A percentile compares a stretch with the other conserved stretches of the same genome.
These are phyloP conservation scores for Apiospora hydei DNA, from an alignment of 2,329 filamentous ascomycete species.

Conservation along the genomic window DNA sequence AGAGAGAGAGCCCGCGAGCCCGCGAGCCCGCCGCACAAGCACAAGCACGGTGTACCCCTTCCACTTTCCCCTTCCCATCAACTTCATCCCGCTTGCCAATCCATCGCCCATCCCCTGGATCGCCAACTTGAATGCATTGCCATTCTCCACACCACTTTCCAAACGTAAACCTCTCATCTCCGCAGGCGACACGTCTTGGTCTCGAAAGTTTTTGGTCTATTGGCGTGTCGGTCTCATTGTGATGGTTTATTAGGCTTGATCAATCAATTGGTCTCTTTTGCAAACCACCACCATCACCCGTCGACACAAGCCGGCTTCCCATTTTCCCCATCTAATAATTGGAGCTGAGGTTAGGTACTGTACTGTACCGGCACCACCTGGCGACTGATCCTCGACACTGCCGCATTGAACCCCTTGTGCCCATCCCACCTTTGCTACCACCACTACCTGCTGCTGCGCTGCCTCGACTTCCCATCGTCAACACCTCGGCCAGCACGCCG, in stretches of 20 bases:
- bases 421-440: conserved; percentile 14
- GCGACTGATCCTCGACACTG: conserved; percentile 4
- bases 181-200: conserved; percentile 23
- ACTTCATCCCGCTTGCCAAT: conserved; percentile 22
- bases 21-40: conserved; percentile 7
- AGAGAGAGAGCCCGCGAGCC: conserved; percentile 4
- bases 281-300: conserved; percentile 12
- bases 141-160: conserved; percentile 25
- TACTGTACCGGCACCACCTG: neutral
- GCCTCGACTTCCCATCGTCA: conserved; percentile 2
- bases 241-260: conserved; percentile 5
- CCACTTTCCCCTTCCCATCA: conserved; percentile 17
- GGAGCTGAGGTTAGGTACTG: neutral
- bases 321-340: conserved; percentile 19
- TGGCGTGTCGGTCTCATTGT: conserved; percentile 20
- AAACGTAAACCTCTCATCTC: conserved; percentile 24
- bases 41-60: conserved; percentile 19
- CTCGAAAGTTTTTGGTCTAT: conserved; percentile 21
- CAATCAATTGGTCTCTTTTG: conserved; percentile 4
- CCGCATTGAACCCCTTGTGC: conserved; percentile 22
- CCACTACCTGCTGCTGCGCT: conserved; percentile 18
- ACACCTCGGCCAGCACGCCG: conserved; percentile 8
- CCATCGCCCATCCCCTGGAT: conserved; percentile 24
- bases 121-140: conserved; percentile 21
- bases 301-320: conserved; percentile 18